Conservation (phyloP, 139 green algal species). For the Coelastrella sp. region DNA sequence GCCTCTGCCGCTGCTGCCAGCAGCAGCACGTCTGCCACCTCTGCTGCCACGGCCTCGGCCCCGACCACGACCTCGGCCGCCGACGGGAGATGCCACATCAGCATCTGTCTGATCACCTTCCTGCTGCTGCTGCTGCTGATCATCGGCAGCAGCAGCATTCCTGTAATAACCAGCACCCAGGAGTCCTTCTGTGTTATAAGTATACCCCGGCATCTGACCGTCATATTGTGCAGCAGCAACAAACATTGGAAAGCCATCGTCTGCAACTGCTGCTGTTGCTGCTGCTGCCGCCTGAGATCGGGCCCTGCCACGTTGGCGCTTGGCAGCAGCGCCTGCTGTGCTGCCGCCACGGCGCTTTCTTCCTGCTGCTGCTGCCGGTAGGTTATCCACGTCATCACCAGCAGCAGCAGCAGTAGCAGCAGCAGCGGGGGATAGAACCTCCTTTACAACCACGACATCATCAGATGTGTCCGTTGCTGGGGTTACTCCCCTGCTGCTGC, state of each 20-base stretch:
- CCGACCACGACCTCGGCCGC: conserved; percentile 3
- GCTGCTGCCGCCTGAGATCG: not conserved
- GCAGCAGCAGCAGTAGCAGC: not conserved
- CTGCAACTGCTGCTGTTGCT: not conserved
- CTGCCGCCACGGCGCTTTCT: not conserved
- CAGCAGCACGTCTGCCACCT: not conserved
- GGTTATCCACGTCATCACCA: not conserved
- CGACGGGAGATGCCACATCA: not conserved
- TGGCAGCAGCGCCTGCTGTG: not conserved
- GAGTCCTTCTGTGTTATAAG: not conserved
- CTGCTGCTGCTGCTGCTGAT: not conserved
- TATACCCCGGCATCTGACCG: not conserved
- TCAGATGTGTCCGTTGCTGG: not conserved
- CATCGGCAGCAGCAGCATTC: not conserved
- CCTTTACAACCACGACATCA: conserved; percentile 2
- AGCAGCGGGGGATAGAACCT: conserved; percentile 4
- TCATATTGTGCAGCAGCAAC: conserved; percentile 2
- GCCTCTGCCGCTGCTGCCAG: not conserved
- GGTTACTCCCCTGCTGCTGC: not conserved
- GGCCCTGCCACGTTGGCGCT: not conserved
- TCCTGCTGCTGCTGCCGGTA: not conserved
- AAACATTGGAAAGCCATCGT: not conserved
- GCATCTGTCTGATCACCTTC: not conserved
- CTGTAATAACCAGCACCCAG: not conserved
- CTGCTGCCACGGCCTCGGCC: not conserved